A percentile compares a stretch with the other conserved stretches of the same genome.
Conservation (phyloP, 2,329 filamentous ascomycete species). For the Xylariaceae sp. region DNA sequence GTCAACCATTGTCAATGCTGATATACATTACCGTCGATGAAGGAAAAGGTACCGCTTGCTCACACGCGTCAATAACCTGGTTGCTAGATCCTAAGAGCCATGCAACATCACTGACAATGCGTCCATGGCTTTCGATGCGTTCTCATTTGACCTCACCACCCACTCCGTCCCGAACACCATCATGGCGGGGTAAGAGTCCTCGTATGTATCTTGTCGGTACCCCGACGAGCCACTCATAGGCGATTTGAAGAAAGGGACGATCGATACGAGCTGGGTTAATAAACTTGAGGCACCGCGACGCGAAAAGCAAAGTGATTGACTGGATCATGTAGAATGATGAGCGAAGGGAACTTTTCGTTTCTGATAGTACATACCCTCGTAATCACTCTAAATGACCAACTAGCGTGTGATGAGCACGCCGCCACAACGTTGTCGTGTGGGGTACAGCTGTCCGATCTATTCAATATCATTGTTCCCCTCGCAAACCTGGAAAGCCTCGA, state of each 20-base stretch:
- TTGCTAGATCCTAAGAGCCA: too few relatives aligned
- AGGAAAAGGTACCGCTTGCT: too few relatives aligned
- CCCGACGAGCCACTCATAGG: conserved; percentile 1
- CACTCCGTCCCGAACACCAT: conserved; percentile 1
- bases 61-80: too few relatives aligned
- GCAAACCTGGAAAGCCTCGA: conserved; percentile 3
- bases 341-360: too few relatives aligned
- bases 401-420: conserved; percentile 17
- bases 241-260: neutral
- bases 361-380: neutral
- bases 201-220: too few relatives aligned
- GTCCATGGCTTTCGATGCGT: too few relatives aligned
- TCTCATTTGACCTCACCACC: too few relatives aligned
- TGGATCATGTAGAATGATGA: neutral
- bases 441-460: conserved; percentile 20
- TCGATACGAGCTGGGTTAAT: conserved; percentile 4
- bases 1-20: conserved; percentile 8
- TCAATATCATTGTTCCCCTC: neutral
- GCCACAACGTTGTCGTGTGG: conserved; percentile 20
- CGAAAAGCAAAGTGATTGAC: conserved; percentile 10
- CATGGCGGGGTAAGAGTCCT: neutral
- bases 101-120: too few relatives aligned
- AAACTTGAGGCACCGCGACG: conserved; percentile 13
- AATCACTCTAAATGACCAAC: conserved; percentile 6
- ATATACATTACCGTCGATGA: neutral